phyloP scores from a whole-genome alignment of 441 rosid genomes.

The Biscutella auriculata region DNA sequence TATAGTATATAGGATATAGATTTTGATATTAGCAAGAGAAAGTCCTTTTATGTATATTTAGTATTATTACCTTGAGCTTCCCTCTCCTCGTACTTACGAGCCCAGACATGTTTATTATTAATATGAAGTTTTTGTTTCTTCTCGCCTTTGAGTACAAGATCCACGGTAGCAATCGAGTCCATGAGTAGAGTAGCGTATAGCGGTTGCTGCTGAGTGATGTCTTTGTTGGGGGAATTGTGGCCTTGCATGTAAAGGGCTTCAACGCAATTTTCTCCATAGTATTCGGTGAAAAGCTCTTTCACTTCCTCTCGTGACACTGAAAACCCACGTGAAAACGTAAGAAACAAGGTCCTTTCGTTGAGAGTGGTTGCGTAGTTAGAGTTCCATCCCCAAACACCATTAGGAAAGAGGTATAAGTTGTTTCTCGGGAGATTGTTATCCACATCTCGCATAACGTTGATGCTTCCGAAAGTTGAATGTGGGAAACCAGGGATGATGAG shows the following conservation, averaged over 20 bases:
- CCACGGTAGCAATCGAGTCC: constrained; percentile 32
- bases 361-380: constrained; percentile 17
- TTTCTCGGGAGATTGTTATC: background rate
- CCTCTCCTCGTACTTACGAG: constrained; percentile 51
- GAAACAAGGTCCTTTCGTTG: constrained; percentile 56
- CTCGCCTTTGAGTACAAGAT: constrained; percentile 29
- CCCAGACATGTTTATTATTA: constrained; percentile 61
- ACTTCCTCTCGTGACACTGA: constrained; percentile 42
- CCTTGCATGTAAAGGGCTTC: constrained; percentile 35
- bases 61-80: background rate
- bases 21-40: too few species aligned
- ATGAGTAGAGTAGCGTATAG: constrained; percentile 10
- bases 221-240: background rate
- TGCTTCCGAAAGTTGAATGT: constrained; percentile 41
- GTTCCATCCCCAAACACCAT: constrained; percentile 50
- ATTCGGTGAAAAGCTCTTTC: constrained; percentile 21
- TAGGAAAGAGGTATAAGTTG: background rate
- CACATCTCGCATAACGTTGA: constrained; percentile 13
- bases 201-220: background rate
- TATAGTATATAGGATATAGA: too few species aligned
- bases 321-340: constrained; percentile 64
- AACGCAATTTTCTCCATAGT: constrained; percentile 31
- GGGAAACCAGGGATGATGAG: constrained; percentile 49
- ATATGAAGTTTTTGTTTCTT: constrained; percentile 28
- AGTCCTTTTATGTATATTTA: too few species aligned